Conservation (phyloP, 768 basidiomycete genomes). For the Hygrophorus russula region DNA sequence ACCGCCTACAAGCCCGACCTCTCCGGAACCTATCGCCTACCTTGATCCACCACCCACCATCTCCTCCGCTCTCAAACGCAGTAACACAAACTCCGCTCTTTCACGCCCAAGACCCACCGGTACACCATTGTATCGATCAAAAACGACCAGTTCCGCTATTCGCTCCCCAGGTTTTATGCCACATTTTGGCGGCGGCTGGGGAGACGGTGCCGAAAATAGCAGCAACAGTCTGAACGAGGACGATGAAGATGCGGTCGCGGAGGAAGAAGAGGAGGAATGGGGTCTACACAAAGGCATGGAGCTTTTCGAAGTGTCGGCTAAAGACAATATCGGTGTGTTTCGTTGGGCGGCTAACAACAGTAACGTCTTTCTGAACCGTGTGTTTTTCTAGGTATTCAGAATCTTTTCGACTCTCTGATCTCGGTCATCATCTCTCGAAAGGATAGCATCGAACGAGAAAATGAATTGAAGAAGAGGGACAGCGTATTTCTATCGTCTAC, state of each 20-base stretch:
- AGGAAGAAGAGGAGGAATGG: constrained; percentile 46
- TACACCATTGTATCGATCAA: constrained; percentile 34
- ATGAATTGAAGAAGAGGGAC: constrained; percentile 69
- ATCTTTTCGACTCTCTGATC: constrained; percentile 73
- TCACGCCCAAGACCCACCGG: constrained; percentile 36
- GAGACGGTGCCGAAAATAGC: constrained; percentile 46
- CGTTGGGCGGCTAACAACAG: constrained; percentile 8
- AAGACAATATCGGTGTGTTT: constrained; percentile 68
- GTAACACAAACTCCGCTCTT: constrained; percentile 30
- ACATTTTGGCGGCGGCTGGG: constrained; percentile 46
- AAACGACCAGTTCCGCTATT: constrained; percentile 26
- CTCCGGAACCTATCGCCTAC: constrained; percentile 51
- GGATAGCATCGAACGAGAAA: constrained; percentile 72
- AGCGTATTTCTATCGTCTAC: constrained; percentile 70
- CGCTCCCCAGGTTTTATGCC: constrained; percentile 49
- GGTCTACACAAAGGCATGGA: constrained; percentile 77
- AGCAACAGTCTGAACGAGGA: constrained; percentile 60
- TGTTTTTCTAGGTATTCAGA: constrained; percentile 52
- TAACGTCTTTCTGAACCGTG: not conserved
- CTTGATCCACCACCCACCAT: constrained; percentile 49
- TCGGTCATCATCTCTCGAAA: constrained; percentile 68
- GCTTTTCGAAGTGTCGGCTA: constrained; percentile 85
- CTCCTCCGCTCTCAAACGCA: constrained; percentile 40
- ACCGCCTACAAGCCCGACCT: constrained; percentile 39
- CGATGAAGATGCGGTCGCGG: constrained; percentile 45